Conservation (phyloP, 306 rosid genomes). For the Hylodesmum podocarpum region DNA sequence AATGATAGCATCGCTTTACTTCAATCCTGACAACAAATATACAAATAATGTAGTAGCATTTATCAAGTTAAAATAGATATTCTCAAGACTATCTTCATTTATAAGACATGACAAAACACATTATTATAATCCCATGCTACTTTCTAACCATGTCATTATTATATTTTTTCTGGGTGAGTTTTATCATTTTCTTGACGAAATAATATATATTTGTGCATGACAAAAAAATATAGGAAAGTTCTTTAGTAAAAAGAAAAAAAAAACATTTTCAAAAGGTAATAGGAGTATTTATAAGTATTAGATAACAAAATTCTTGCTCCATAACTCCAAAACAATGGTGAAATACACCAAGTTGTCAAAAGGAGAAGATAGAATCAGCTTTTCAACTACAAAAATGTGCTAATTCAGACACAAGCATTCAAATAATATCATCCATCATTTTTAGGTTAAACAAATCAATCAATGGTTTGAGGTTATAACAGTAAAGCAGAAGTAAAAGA, state of each 20-base stretch:
- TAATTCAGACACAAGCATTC: not conserved
- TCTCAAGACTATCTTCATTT: not conserved
- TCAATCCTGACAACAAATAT: not conserved
- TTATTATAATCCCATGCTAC: not conserved
- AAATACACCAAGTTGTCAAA: too few species aligned
- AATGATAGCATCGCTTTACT: conserved; percentile 13
- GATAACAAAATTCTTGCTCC: too few species aligned
- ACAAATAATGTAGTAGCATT: conserved; percentile 15
- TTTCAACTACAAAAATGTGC: not conserved
- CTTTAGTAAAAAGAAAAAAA: not conserved
- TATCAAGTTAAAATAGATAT: not conserved
- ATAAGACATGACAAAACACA: not conserved
- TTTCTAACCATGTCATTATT: not conserved
- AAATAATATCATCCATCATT: too few species aligned
- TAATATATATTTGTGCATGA: not conserved
- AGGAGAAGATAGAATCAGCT: not conserved
- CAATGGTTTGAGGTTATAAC: too few species aligned
- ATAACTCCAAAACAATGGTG: too few species aligned
- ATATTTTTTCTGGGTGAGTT: not conserved
- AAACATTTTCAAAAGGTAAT: not conserved
- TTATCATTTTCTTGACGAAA: not conserved
- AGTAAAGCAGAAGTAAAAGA: too few species aligned
- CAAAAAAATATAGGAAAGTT: not conserved
- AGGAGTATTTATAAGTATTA: too few species aligned
- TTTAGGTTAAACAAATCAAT: too few species aligned